Evolutionary conservation across 805 yeast genomes (phyloP).

Genomic region (Cyberlindnera veronae): DNA sequence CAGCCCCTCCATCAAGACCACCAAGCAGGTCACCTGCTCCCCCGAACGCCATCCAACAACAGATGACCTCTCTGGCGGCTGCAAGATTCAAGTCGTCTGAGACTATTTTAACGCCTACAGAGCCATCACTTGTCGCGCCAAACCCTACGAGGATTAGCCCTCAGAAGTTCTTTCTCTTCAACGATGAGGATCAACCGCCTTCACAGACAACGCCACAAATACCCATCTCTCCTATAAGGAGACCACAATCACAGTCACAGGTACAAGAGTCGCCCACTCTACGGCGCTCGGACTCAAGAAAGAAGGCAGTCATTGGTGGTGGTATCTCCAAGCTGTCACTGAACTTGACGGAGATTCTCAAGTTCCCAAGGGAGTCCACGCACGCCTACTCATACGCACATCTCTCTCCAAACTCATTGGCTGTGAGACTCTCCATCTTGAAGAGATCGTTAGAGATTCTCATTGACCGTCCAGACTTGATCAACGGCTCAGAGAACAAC

Average conservation of each 20-base stretch:
- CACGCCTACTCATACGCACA: slow-evolving; percentile 85
- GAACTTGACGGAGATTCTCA: slow-evolving; percentile 43
- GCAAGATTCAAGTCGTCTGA: background rate
- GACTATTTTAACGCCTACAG: background rate
- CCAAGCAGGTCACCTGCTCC: slow-evolving; percentile 1
- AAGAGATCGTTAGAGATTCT: slow-evolving; percentile 74
- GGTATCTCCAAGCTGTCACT: slow-evolving; percentile 29
- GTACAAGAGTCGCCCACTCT: slow-evolving; percentile 5
- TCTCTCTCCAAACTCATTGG: slow-evolving; percentile 74
- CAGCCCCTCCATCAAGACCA: slow-evolving; percentile 9
- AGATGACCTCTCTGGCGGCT: slow-evolving; percentile 1
- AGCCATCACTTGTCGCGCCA: slow-evolving; percentile 5
- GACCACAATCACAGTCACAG: slow-evolving; percentile 9
- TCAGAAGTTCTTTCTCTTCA: slow-evolving; percentile 18
- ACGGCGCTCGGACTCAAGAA: slow-evolving; percentile 13
- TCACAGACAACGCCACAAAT: background rate
- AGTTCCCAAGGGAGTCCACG: slow-evolving; percentile 74
- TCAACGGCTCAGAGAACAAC: slow-evolving; percentile 7
- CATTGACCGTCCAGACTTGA: slow-evolving; percentile 32
- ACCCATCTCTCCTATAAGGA: slow-evolving; percentile 1
- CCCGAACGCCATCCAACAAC: slow-evolving; percentile 1
- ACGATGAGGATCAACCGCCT: slow-evolving; percentile 21
- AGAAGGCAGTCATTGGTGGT: slow-evolving; percentile 14
- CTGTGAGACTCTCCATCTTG: slow-evolving; percentile 68
- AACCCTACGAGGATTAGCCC: slow-evolving; percentile 6